A percentile compares a stretch with the other conserved stretches of the same genome.
Evolutionary conservation across 345 rosid genomes (phyloP).

Genomic region (Melastoma malabathricum): DNA sequence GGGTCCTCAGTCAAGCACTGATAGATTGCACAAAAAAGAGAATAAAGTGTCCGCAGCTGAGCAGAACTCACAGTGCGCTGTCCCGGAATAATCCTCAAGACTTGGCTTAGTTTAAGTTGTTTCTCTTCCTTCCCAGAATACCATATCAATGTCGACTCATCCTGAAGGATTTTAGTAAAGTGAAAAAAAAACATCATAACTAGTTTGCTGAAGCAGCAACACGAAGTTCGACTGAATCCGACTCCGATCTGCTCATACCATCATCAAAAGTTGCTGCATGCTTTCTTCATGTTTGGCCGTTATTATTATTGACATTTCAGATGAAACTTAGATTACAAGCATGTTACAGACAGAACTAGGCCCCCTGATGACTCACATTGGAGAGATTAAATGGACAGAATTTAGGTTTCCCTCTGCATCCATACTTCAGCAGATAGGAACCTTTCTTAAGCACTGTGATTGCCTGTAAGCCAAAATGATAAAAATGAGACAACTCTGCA

Average conservation of each 20-base stretch:
- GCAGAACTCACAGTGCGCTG: constrained; percentile 79
- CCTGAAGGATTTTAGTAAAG: constrained; percentile 28
- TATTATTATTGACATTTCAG: too few species aligned
- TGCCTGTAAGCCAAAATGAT: constrained; percentile 28
- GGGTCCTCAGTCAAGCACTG: too few species aligned
- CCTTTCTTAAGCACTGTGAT: constrained; percentile 82
- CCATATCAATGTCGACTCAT: constrained; percentile 81
- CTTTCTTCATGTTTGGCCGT: too few species aligned
- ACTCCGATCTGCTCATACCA: too few species aligned
- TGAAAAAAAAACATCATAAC: neutral
- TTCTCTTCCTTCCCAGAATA: constrained; percentile 80
- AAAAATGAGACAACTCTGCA: too few species aligned
- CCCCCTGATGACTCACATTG: constrained; percentile 32
- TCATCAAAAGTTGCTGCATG: too few species aligned
- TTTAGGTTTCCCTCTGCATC: constrained; percentile 84
- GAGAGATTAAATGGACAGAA: constrained; percentile 80
- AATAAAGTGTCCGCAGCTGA: too few species aligned
- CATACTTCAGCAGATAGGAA: constrained; percentile 63
- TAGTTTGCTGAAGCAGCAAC: too few species aligned
- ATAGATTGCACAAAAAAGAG: too few species aligned
- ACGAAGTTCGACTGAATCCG: too few species aligned
- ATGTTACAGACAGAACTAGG: neutral
- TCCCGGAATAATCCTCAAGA: constrained; percentile 68
- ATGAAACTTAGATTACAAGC: neutral
- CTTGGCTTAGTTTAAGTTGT: constrained; percentile 53